Evolutionary conservation across 2,329 filamentous ascomycete genomes (phyloP), one percentile per base, ranked within the genome.

Genomic region (Colletotrichum eleusines): DNA sequence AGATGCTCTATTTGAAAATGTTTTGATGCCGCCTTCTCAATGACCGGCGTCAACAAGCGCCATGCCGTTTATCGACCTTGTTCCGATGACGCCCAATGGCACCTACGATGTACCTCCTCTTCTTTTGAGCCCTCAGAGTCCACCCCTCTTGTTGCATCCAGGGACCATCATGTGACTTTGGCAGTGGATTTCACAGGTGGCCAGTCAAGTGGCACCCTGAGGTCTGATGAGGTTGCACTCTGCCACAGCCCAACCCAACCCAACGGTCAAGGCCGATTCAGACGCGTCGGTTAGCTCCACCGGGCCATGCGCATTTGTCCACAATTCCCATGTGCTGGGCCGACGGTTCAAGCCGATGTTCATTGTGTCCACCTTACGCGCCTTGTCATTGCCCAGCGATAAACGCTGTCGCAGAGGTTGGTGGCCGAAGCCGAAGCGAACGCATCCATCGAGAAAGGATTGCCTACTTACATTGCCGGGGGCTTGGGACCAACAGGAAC

Each of bases 311-410:
- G 50, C 48, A 51, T 61, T 48, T 23, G 58, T 38, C 63, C 42
- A 55, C 38, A 62, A 48, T 71, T 26, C 58, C n/a, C 68, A 50
- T 64, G 58, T 59, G 68, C 68, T 71, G 53, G 64, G 64, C 64
- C 53, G 64, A 31, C 68, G 68, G 68, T 63, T 54, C 58, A 71
- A 71, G 68, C 68, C 68, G 64, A 68, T 58, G n/a, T 68, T 40
- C 46, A 63, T 59, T 51, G 64, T 68, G 51, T 59, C 64, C 64
- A 63, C 58, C 50, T 42, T 28, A 28, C 28, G 46, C 70, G 20
- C 46, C 69, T 59, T 55, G 38, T 31, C 53, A 63, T 33, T 38
- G 51, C 44, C 35, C 50, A 44, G 46, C 51, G 51, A 28, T 44
- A 23, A 33, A 40, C 42, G 40, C 31, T 50, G 50, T 51, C 35